A percentile compares a stretch with the other conserved stretches of the same genome.
Conservation (phyloP, 257 asterid species). For the Leonotis leonurus region DNA sequence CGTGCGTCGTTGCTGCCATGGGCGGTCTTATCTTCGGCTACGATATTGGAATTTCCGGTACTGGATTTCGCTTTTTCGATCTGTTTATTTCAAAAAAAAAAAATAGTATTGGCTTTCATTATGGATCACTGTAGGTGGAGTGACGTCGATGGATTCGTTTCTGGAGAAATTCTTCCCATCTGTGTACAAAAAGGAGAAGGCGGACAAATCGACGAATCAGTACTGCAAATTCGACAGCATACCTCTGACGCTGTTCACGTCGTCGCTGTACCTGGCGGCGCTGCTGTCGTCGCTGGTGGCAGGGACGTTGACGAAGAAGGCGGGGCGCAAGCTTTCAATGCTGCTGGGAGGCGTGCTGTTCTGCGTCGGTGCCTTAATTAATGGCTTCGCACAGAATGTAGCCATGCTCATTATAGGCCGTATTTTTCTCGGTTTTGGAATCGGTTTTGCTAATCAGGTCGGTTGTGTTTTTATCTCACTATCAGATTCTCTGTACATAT, state of each 20-base stretch:
- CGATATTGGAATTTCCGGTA: conserved; percentile 76
- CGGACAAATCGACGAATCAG: conserved; percentile 47
- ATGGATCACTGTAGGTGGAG: conserved; percentile 49
- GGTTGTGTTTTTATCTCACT: not conserved
- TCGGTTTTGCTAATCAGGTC: conserved; percentile 95
- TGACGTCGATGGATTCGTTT: conserved; percentile 79
- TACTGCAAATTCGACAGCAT: conserved; percentile 81
- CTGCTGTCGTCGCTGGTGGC: conserved; percentile 63
- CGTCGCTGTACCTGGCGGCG: conserved; percentile 82
- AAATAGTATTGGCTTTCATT: too few relatives aligned
- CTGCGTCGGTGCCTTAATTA: conserved; percentile 67
- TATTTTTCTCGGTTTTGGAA: conserved; percentile 70
- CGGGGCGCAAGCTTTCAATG: conserved; percentile 72
- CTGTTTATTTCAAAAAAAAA: too few relatives aligned
- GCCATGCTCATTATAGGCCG: conserved; percentile 82
- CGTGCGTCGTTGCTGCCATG: conserved; percentile 91
- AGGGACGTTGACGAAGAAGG: conserved; percentile 46
- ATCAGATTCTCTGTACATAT: not conserved
- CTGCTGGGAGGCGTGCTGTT: conserved; percentile 64
- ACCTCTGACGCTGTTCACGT: conserved; percentile 66
- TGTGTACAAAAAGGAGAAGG: conserved; percentile 44
- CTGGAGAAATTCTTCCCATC: conserved; percentile 53
- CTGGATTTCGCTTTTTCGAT: too few relatives aligned
- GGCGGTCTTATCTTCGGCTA: conserved; percentile 91
- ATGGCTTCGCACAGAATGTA: conserved; percentile 54